Evolutionary conservation across 441 rosid species (phyloP).

Genomic region (Flueggea neowawraea): DNA sequence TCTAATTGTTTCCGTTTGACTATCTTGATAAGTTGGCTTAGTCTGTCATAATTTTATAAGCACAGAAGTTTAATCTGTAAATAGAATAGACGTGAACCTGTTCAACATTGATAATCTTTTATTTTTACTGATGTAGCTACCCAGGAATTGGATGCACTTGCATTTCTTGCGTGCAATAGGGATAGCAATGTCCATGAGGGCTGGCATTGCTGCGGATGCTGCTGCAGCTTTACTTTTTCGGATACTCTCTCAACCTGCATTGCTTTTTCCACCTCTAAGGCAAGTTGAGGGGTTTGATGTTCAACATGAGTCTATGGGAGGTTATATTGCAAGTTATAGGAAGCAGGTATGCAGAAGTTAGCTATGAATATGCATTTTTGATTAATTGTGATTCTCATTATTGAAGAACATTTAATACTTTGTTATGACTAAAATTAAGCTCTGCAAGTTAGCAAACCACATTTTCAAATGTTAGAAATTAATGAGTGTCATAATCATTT

Average conservation of each 20-base stretch:
- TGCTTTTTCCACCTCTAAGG: slow-evolving; percentile 94
- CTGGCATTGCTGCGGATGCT: slow-evolving; percentile 98
- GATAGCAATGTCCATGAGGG: slow-evolving; percentile 99
- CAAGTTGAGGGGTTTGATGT: slow-evolving; percentile 91
- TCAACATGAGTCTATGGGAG: slow-evolving; percentile 71
- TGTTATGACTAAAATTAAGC: neutral
- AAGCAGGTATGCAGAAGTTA: slow-evolving; percentile 63
- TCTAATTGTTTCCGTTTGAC: no score
- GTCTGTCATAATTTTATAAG: no score
- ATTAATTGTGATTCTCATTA: slow-evolving; percentile 13
- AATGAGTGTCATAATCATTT: no score
- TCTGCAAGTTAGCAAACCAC: no score
- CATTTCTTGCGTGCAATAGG: slow-evolving; percentile 99
- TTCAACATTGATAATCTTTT: slow-evolving; percentile 6
- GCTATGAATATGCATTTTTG: slow-evolving; percentile 7
- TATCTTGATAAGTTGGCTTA: no score
- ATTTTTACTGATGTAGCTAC: slow-evolving; percentile 62
- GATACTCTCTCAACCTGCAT: slow-evolving; percentile 93
- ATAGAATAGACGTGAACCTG: neutral
- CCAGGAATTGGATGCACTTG: slow-evolving; percentile 99
- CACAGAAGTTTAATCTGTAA: no score
- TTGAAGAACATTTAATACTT: neutral
- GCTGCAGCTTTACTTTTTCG: slow-evolving; percentile 99
- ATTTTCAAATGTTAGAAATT: no score
- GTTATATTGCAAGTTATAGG: slow-evolving; percentile 74